phyloP scores from a whole-genome alignment of 495 filamentous ascomycete species.

The Penicillium manginii region DNA sequence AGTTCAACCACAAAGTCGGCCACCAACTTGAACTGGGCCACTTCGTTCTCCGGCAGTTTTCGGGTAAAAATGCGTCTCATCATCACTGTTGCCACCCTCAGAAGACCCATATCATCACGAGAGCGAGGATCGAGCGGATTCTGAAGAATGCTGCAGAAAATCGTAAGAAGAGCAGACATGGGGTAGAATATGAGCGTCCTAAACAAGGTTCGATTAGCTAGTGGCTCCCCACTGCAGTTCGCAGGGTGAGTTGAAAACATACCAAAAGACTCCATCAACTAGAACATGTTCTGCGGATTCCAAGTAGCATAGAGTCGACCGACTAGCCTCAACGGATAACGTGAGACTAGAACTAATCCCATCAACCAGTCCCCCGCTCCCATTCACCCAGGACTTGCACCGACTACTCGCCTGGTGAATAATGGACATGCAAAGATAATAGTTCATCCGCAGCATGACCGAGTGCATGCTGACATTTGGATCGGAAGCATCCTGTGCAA shows the following conservation, averaged over 20 bases:
- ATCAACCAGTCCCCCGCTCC: conserved; percentile 43
- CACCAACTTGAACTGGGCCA: conserved; percentile 48
- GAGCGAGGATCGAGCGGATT: conserved; percentile 51
- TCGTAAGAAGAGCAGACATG: conserved; percentile 51
- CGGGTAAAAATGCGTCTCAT: conserved; percentile 47
- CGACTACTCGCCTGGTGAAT: conserved; percentile 56
- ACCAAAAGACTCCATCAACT: conserved; percentile 53
- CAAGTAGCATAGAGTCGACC: conserved; percentile 52
- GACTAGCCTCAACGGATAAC: conserved; percentile 56
- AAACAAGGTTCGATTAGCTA: conserved; percentile 2
- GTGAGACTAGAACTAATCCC: conserved; percentile 54
- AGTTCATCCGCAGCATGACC: conserved; percentile 53
- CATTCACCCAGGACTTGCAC: conserved; percentile 44
- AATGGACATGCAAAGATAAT: conserved; percentile 54
- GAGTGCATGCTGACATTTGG: conserved; percentile 45
- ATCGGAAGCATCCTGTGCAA: conserved; percentile 39
- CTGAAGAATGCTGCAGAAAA: conserved; percentile 56
- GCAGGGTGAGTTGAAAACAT: conserved; percentile 7
- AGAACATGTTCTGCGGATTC: conserved; percentile 44
- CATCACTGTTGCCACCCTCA: conserved; percentile 45
- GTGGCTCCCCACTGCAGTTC: not conserved
- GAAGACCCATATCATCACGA: conserved; percentile 44
- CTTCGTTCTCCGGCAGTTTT: conserved; percentile 43
- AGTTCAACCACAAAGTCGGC: conserved; percentile 54
- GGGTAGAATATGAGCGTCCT: conserved; percentile 57